Base-by-base conservation (phyloP, 2,329 filamentous ascomycete genomes). In the Ambrosiella beaveri region DNA sequence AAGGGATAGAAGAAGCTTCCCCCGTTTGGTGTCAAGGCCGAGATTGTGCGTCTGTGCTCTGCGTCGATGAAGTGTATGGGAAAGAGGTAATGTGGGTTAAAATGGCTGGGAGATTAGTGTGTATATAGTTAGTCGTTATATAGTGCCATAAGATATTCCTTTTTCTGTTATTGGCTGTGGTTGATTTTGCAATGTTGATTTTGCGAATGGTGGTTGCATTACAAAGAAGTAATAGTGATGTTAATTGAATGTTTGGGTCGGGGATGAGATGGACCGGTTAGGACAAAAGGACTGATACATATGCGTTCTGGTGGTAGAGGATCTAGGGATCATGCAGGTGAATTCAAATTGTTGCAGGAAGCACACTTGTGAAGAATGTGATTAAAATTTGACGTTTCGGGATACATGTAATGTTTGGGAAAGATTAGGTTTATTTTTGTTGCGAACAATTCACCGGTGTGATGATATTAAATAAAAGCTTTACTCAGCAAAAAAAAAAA, bases 1-100 rank as follows among this genome's bases (percentile, higher is more conserved):
- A 47, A 15, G n/a, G n/a, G 9, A 17, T 13, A 15, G n/a, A 15
- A 47, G 44, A 17, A 47, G 11, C 51, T 39, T 36, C 39, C 13
- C 58, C 54, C 49, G 50, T 54, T 57, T 57, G 38, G 58, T 57
- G n/a, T 54, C 49, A 57, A 54, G 58, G 39, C 58, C 58, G 58
- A 60, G 54, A 60, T 60, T 60, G 57, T 15, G 54, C 38, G 54
- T 60, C 54, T 60, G 58, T 56, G 54, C 54, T 45, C 17, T 49
- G 27, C 7, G 19, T 47, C 13, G 19, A 17, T 47, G 44, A 17
- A 17, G 19, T 47, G 27, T 5, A 47, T 47, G 44, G 44, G 9
- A 17, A 47, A 15, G 8, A 47, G 44, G n/a, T n/a, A n/a, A 15
- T 19, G 17, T 47, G 15, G 44, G 44, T 15, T 47, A 15, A 47